Evolutionary conservation across 176 grass and related monocot species (phyloP), one percentile per base, ranked within the genome.

Genomic region (Oryza australiensis): DNA sequence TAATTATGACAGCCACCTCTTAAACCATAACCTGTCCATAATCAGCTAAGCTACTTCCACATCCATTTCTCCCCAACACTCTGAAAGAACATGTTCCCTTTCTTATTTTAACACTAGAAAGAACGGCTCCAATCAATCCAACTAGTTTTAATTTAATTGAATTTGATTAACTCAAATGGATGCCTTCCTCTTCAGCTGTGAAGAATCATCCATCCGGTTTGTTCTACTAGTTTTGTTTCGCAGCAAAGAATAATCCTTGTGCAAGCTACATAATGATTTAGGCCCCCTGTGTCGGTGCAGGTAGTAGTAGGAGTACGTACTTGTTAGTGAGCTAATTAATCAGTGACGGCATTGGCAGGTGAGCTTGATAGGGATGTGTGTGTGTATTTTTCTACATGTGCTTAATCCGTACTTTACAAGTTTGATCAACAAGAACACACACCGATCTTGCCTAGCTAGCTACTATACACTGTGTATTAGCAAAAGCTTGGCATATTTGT

Each of bases 221-320:
- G 72, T 23, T 28, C 62, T 81, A 43, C 62, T 81, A 43, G 46
- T 59, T 30, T 80, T 35, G 57, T 59, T 40, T 68, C 62, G 72
- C 71, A 27, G 28, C 62, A 8, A 66, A 48, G 59, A 78, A 45
- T 68, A 42, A 53, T 79, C 49, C 46, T 60, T 24, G 22, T 60
- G 20, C 55, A 60, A 73, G 38, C 48, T 67, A 14, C 34, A 35
- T 37, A 29, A 11, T 33, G 23, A 43, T 26, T 26, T 60, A 60
- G 2, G 33, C 34, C 30, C 33, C 16, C 3, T 49, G n/a, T 28
- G 87, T 88, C 81, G 63, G 76, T 75, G 55, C 55, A 60, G 22
- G 55, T 24, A 60, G 22, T 60, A 24, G 12, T 51, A 37, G 34
- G 41, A 45, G 0, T 46, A 16, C 46, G 0, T 46, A 16, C 46